Percentiles rank a stretch among this genome's conserved stretches.
Evolutionary conservation across 257 asterid genomes (phyloP).

Genomic region (Solanum chiquidenum): DNA sequence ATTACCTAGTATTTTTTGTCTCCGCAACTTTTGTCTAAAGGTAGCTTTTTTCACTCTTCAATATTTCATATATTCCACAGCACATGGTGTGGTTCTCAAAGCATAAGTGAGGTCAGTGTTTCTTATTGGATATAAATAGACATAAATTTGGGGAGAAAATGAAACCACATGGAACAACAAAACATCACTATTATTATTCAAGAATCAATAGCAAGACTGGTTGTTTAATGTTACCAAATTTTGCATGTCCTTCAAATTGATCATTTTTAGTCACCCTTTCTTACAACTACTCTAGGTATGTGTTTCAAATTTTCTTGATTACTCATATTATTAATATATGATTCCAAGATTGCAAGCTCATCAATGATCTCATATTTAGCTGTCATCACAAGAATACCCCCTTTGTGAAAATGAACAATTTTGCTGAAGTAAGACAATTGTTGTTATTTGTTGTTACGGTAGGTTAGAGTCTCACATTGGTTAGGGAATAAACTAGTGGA

Average conservation of each 20-base stretch:
- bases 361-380: background rate
- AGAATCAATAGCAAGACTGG: conserved; percentile 7
- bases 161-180: conserved; percentile 13
- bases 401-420: background rate
- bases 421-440: background rate
- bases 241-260: conserved; percentile 17
- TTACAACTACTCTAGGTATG: background rate
- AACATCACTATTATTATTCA: conserved; percentile 12
- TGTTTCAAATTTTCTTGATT: background rate
- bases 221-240: conserved; percentile 13
- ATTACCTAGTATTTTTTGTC: background rate
- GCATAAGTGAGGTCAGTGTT: conserved; percentile 13
- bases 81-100: conserved; percentile 44
- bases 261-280: background rate
- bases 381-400: background rate
- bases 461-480: background rate
- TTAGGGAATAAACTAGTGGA: background rate
- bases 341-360: background rate
- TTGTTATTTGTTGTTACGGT: background rate
- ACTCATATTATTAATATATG: background rate
- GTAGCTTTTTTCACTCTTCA: conserved; percentile 40
- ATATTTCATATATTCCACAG: conserved; percentile 19
- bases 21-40: background rate
- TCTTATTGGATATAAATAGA: conserved; percentile 16
- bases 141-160: background rate